Conservation (phyloP, 805 yeast species). For the Kodamaea fukazawae region DNA sequence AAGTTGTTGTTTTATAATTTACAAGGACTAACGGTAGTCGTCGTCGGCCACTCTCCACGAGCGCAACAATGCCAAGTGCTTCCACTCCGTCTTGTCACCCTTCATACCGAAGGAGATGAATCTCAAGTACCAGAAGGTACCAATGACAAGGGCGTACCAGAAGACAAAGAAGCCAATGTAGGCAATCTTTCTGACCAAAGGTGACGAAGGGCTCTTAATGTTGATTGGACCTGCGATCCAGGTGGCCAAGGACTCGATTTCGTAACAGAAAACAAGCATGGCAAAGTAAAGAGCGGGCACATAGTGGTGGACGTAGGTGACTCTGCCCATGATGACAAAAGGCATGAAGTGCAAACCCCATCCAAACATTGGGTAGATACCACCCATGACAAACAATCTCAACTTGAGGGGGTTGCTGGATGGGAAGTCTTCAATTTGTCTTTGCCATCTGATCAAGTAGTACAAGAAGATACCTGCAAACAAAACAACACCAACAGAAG, state of each 20-base stretch:
- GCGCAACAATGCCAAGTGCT: constrained; percentile 36
- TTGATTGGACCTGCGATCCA: constrained; percentile 11
- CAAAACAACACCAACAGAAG: constrained; percentile 55
- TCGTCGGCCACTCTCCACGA: constrained; percentile 45
- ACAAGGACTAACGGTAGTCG: constrained; percentile 22
- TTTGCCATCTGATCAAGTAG: constrained; percentile 58
- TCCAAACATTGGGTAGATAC: constrained; percentile 81
- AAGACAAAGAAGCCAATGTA: constrained; percentile 18
- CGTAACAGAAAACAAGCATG: constrained; percentile 66
- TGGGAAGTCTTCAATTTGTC: constrained; percentile 60
- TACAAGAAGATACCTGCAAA: constrained; percentile 48
- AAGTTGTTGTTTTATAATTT: background rate
- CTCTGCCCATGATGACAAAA: constrained; percentile 91
- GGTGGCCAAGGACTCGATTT: constrained; percentile 47
- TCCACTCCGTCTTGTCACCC: constrained; percentile 40
- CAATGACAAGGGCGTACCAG: constrained; percentile 31
- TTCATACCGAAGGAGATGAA: constrained; percentile 43
- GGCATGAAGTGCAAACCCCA: constrained; percentile 91
- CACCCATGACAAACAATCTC: constrained; percentile 62
- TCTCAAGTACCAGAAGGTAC: constrained; percentile 44
- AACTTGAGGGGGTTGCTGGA: constrained; percentile 41
- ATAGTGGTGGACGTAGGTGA: constrained; percentile 94
- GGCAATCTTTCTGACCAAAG: constrained; percentile 16
- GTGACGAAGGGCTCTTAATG: constrained; percentile 18
- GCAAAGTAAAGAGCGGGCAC: constrained; percentile 96